Base-by-base conservation (phyloP, 2,329 filamentous ascomycete species). In the Chrysoporthe puriensis region DNA sequence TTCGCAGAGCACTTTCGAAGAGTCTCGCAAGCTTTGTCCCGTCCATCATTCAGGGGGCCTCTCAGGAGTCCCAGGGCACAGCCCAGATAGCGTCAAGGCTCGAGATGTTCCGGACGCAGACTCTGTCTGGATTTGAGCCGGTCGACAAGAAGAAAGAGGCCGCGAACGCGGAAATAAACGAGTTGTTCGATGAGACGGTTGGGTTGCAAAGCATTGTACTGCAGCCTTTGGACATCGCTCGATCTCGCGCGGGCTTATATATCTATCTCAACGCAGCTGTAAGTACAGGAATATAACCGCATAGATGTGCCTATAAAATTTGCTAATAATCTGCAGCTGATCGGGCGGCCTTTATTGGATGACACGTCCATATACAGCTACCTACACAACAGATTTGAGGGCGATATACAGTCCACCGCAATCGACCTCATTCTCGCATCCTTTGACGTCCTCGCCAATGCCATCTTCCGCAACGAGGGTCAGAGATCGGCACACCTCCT, bases 401-500 rank as follows among this genome's bases (percentile, higher is more conserved):
- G 91, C 50, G 91, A 97, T 73, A 85, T 91, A 54, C 91, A 95
- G 77, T 85, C 87, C 14, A 89, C 93, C 57, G 88, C 92, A 0
- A 88, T 93, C 64, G 94, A 97, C 73, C 83, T 98, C 1, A 91
- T 98, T 54, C 86, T 95, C 11, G 93, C 94, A 1, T 90, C 94
- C 0, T 98, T 99, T 74, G 94, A 98, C 73, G 86, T 96, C 5
- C 83, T 99, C 18, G 92, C 94, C 46, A 97, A 97, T 74, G 91
- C 91, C 5, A 91, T 95, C 70, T 92, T 96, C 72, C 88, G 84
- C 6, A 85, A 83, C 56, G 85, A 88, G 70, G 82, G 82, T 0
- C 80, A 80, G 54, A 83, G 83, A 66, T 82, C 84, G 6, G 91
- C 92, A 66, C 90, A 94, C 68, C 80, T 95, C 21, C 84, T 97